A percentile compares a stretch with the other conserved stretches of the same genome.
Conservation (phyloP, 164 flowering plant species). For the Brasenia schreberi region DNA sequence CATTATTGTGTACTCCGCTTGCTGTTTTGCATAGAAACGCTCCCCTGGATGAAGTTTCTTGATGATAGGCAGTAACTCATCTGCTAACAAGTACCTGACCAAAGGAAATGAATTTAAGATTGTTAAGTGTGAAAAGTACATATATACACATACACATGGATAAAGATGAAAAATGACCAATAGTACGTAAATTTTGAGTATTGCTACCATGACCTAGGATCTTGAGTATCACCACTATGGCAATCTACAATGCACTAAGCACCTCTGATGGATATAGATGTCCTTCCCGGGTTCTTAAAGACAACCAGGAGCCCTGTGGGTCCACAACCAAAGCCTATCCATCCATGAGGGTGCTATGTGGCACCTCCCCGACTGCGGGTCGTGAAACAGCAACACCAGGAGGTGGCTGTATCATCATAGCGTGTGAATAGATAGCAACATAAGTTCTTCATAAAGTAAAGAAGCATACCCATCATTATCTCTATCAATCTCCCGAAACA, state of each 20-base stretch:
- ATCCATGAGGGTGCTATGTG: no score
- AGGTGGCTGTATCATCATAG: background rate
- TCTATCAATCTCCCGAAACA: constrained; percentile 74
- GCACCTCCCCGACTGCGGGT: no score
- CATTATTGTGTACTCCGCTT: constrained; percentile 72
- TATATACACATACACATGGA: no score
- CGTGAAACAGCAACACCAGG: no score
- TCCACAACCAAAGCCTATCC: no score
- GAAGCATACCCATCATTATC: constrained; percentile 70
- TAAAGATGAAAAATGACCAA: background rate
- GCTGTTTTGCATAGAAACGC: constrained; percentile 91
- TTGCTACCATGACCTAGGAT: no score
- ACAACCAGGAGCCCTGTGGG: no score
- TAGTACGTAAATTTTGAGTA: background rate
- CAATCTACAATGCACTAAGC: no score
- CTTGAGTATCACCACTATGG: no score
- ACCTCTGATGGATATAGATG: no score
- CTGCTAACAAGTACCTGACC: constrained; percentile 53
- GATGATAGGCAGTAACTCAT: constrained; percentile 58
- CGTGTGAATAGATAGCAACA: background rate
- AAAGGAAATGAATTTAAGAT: constrained; percentile 2
- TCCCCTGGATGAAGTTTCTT: constrained; percentile 93
- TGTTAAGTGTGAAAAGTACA: background rate
- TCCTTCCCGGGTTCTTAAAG: no score
- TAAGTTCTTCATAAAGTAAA: background rate